Evolutionary conservation across 2,329 filamentous ascomycete species (phyloP).

Genomic region (Reticulascus tulasneorum): DNA sequence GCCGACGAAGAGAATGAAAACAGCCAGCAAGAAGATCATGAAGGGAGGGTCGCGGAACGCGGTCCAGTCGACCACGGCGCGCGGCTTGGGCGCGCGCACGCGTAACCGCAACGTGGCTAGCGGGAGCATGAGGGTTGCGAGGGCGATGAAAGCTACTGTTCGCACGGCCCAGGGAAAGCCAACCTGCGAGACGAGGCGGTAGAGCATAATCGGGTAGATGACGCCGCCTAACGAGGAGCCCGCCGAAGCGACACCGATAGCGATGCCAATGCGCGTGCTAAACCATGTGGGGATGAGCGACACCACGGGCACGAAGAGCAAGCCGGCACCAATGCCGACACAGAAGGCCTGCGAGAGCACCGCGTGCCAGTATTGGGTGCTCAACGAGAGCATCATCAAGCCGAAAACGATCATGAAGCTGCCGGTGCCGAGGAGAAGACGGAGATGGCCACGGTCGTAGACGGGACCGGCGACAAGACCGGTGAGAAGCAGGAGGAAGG

Average conservation of each 20-base stretch:
- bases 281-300: constrained; percentile 29
- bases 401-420: constrained; percentile 40
- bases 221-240: constrained; percentile 24
- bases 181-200: constrained; percentile 13
- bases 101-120: constrained; percentile 21
- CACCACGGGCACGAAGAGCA: constrained; percentile 32
- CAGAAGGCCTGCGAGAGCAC: constrained; percentile 40
- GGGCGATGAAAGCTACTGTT: constrained; percentile 22
- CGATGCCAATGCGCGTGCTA: constrained; percentile 18
- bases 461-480: constrained; percentile 31
- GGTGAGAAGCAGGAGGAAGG: constrained; percentile 32
- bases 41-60: constrained; percentile 31
- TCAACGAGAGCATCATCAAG: constrained; percentile 35
- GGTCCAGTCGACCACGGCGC: constrained; percentile 20
- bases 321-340: constrained; percentile 38
- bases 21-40: constrained; percentile 25
- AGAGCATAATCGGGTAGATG: background rate
- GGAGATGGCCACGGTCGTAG: constrained; percentile 42
- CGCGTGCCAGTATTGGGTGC: constrained; percentile 36
- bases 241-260: constrained; percentile 22
- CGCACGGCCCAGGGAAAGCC: constrained; percentile 27
- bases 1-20: constrained; percentile 35
- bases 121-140: constrained; percentile 19
- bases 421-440: constrained; percentile 33
- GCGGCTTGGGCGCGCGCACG: constrained; percentile 20